Evolutionary conservation across 768 basidiomycete genomes (phyloP).

Genomic region (Cubamyces sp.): DNA sequence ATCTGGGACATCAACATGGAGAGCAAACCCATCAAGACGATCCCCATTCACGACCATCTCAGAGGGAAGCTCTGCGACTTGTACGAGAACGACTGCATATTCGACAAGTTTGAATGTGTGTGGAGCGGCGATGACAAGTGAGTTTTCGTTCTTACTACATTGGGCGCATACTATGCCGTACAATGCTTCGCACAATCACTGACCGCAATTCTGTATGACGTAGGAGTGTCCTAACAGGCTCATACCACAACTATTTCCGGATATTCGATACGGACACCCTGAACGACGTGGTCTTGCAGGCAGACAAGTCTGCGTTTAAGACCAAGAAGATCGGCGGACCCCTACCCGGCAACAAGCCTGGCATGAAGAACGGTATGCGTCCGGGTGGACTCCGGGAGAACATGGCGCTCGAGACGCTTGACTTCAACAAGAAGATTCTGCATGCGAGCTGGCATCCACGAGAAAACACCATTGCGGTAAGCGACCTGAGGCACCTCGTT

Average conservation of each 20-base stretch:
- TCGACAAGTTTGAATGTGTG: conserved; percentile 99
- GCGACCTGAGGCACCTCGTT: conserved; percentile 36
- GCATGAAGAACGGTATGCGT: conserved; percentile 77
- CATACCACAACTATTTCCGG: conserved; percentile 99
- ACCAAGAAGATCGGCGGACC: conserved; percentile 97
- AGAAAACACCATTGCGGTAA: conserved; percentile 96
- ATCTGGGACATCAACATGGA: conserved; percentile 99
- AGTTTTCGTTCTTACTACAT: conserved; percentile 39
- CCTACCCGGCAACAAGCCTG: conserved; percentile 67
- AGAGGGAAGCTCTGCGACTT: conserved; percentile 97
- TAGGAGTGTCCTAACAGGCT: conserved; percentile 97
- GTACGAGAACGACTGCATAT: conserved; percentile 99
- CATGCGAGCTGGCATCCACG: conserved; percentile 97
- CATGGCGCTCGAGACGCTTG: conserved; percentile 84
- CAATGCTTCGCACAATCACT: neutral
- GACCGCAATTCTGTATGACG: conserved; percentile 2
- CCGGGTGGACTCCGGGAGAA: conserved; percentile 77
- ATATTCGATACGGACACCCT: conserved; percentile 91
- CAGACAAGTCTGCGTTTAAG: conserved; percentile 99
- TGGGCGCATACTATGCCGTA: neutral
- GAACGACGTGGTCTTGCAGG: conserved; percentile 92
- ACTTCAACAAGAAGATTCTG: conserved; percentile 97
- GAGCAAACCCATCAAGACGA: conserved; percentile 92
- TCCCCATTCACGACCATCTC: conserved; percentile 97
- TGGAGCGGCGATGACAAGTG: conserved; percentile 97